A percentile compares a stretch with the other conserved stretches of the same genome.
Conservation (phyloP, 192 early-diverging fungal genomes). For the Coemansia sp. region DNA sequence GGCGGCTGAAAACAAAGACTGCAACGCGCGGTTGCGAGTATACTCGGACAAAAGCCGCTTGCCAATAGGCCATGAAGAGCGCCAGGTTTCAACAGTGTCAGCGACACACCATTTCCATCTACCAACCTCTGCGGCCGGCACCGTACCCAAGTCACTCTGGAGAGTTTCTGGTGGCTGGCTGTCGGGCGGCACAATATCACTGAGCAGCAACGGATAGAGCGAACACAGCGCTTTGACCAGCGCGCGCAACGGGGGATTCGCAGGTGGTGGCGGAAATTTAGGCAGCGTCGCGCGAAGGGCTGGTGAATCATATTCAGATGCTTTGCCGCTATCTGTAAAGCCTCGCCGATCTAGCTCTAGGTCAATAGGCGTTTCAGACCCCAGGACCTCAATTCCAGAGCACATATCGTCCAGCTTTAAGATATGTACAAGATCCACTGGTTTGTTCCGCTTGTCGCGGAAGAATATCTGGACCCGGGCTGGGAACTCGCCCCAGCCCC, state of each 20-base stretch:
- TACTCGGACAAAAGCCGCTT: slow-evolving; percentile 36
- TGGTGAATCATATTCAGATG: background rate
- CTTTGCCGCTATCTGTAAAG: background rate
- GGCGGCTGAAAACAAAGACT: background rate
- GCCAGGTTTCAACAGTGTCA: slow-evolving; percentile 20
- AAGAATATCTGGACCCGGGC: slow-evolving; percentile 81
- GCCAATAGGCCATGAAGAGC: slow-evolving; percentile 25
- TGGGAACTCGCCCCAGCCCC: slow-evolving; percentile 95
- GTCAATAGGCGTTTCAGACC: slow-evolving; percentile 73
- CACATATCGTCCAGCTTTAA: slow-evolving; percentile 75
- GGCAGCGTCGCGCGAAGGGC: background rate
- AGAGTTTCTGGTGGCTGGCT: slow-evolving; percentile 1
- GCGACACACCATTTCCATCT: slow-evolving; percentile 43
- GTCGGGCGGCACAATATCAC: slow-evolving; percentile 14
- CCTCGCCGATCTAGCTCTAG: slow-evolving; percentile 75
- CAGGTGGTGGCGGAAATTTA: background rate
- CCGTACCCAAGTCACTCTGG: slow-evolving; percentile 11
- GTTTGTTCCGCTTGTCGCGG: slow-evolving; percentile 78
- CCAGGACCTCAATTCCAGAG: slow-evolving; percentile 68
- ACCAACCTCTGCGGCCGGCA: slow-evolving; percentile 5
- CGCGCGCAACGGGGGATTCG: slow-evolving; percentile 1
- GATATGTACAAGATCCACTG: slow-evolving; percentile 78
- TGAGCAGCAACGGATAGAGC: slow-evolving; percentile 21
- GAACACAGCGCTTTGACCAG: slow-evolving; percentile 18
- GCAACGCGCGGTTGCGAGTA: slow-evolving; percentile 22